These are phyloP conservation scores for Galerina marginata DNA, from an alignment of 768 basidiomycete species.

Conservation along the genomic window DNA sequence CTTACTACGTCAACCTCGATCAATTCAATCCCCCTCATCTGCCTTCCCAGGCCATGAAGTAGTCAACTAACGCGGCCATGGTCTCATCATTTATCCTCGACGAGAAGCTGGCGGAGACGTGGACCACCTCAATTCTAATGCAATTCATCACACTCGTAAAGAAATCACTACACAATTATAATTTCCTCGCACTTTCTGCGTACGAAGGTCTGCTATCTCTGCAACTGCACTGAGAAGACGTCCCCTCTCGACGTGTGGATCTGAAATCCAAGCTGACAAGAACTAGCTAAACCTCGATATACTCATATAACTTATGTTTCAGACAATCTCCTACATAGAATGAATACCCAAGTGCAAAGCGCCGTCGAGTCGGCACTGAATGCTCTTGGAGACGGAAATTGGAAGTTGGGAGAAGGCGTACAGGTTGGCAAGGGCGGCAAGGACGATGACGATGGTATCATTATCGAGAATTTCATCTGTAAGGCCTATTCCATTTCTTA, in stretches of 20 bases:
- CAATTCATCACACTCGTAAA: constrained; percentile 73
- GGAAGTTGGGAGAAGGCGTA: constrained; percentile 90
- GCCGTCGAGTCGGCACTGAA: constrained; percentile 71
- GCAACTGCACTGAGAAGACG: constrained; percentile 70
- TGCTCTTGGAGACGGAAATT: constrained; percentile 85
- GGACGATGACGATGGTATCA: constrained; percentile 60
- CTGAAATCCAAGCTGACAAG: constrained; percentile 46
- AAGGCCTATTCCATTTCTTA: constrained; percentile 30
- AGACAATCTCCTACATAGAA: constrained; percentile 76
- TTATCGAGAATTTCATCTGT: constrained; percentile 82
- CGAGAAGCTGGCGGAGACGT: background rate
- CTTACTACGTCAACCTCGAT: too few relatives aligned
- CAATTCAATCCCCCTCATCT: too few relatives aligned
- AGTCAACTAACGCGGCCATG: constrained; percentile 12
- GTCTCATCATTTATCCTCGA: constrained; percentile 5
- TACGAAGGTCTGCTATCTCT: constrained; percentile 62
- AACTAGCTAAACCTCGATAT: constrained; percentile 58
- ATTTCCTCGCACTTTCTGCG: constrained; percentile 78
- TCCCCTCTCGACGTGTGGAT: constrained; percentile 57
- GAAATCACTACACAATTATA: constrained; percentile 76
- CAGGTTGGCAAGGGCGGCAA: constrained; percentile 49
- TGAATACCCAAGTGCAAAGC: constrained; percentile 71
- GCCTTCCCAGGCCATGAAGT: constrained; percentile 19
- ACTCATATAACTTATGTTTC: constrained; percentile 9
- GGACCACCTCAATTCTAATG: constrained; percentile 49